These are phyloP conservation scores for Fusarium denticulatum DNA, from an alignment of 2,329 filamentous ascomycete genomes.

Conservation along the genomic window DNA sequence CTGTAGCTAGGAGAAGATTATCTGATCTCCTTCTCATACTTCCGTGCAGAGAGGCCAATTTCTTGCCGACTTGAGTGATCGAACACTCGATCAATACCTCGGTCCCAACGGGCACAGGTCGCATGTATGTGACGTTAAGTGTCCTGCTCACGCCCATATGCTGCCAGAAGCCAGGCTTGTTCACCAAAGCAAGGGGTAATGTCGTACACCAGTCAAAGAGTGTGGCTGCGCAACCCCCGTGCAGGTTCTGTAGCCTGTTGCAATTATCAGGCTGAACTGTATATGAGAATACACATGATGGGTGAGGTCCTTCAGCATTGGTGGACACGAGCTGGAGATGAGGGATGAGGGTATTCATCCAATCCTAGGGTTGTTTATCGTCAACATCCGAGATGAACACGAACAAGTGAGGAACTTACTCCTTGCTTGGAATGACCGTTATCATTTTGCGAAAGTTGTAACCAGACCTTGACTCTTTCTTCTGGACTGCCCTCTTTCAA, in stretches of 20 bases:
- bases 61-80: conserved; percentile 66
- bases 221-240: conserved; percentile 72
- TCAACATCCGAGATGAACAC: not conserved
- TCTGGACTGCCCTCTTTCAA: conserved; percentile 47
- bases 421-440: conserved; percentile 45
- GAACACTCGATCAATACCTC: conserved; percentile 65
- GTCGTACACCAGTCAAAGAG: conserved; percentile 75
- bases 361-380: conserved; percentile 50
- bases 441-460: conserved; percentile 43
- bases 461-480: conserved; percentile 47
- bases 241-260: conserved; percentile 65
- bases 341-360: conserved; percentile 55
- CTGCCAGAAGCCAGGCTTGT: conserved; percentile 68
- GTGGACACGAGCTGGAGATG: conserved; percentile 51
- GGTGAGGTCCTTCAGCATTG: conserved; percentile 51
- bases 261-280: conserved; percentile 61
- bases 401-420: conserved; percentile 35
- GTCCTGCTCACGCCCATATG: conserved; percentile 72
- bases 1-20: conserved; percentile 64
- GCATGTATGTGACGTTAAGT: conserved; percentile 73
- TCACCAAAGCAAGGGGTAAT: conserved; percentile 64
- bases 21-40: conserved; percentile 64
- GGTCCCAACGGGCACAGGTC: conserved; percentile 65
- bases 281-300: conserved; percentile 56
- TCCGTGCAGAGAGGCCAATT: conserved; percentile 63